Percentiles rank a stretch among this genome's conserved stretches.
phyloP scores from a whole-genome alignment of 257 asterid genomes.

The Salvia rosmarinus region DNA sequence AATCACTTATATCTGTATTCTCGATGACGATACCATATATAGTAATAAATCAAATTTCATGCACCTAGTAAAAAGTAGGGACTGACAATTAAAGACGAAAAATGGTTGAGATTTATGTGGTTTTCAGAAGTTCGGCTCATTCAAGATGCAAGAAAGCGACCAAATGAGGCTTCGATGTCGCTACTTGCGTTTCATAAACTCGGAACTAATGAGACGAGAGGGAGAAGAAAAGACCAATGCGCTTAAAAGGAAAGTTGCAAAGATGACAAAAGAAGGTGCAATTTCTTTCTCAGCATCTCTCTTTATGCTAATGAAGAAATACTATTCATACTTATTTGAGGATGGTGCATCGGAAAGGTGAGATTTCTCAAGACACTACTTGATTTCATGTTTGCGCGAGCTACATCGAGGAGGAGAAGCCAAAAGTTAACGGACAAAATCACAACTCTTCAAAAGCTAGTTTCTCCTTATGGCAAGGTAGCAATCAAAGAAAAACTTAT shows the following conservation, averaged over 20 bases:
- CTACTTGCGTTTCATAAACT: too few relatives aligned
- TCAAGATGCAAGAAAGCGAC: slow-evolving; percentile 38
- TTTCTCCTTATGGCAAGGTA: slow-evolving; percentile 79
- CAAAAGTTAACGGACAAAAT: slow-evolving; percentile 61
- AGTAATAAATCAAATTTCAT: neutral
- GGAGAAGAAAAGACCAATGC: slow-evolving; percentile 26
- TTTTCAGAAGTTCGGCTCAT: slow-evolving; percentile 17
- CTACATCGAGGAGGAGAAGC: slow-evolving; percentile 44
- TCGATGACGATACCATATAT: neutral
- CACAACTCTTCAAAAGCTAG: slow-evolving; percentile 68
- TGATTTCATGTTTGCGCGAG: slow-evolving; percentile 21
- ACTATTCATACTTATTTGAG: neutral
- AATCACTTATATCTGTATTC: neutral
- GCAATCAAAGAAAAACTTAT: neutral
- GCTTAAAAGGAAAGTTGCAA: slow-evolving; percentile 24
- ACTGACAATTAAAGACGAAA: neutral
- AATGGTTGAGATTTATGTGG: slow-evolving; percentile 2
- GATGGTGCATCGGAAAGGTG: neutral
- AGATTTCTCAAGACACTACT: too few relatives aligned
- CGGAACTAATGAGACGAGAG: neutral
- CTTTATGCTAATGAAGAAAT: neutral
- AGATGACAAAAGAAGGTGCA: slow-evolving; percentile 22
- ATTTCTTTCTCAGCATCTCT: neutral
- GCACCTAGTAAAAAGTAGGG: neutral
- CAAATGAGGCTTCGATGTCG: slow-evolving; percentile 32